Evolutionary conservation across 164 flowering plant genomes (phyloP).

Genomic region (Platanus orientalis): DNA sequence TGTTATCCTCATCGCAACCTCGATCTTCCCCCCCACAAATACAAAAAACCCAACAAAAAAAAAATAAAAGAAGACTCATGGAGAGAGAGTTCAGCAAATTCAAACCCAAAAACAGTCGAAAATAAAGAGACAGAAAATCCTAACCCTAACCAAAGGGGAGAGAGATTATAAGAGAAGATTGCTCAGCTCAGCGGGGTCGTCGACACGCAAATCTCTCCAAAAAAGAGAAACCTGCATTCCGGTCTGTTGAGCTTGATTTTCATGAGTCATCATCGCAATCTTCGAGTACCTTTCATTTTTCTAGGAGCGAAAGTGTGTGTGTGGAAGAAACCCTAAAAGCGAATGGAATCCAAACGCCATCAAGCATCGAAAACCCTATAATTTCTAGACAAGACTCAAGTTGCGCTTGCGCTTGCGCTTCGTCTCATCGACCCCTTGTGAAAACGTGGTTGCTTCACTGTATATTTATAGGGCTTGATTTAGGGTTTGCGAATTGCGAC

Average conservation of each 20-base stretch:
- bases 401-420: too few relatives aligned
- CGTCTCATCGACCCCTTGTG: too few relatives aligned
- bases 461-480: too few relatives aligned
- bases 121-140: background rate
- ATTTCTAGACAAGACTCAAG: too few relatives aligned
- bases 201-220: constrained; percentile 22
- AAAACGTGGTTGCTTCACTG: too few relatives aligned
- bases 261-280: constrained; percentile 20
- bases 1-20: constrained; percentile 25
- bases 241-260: constrained; percentile 48
- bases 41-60: background rate
- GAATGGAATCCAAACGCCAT: background rate
- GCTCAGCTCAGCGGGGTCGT: constrained; percentile 27
- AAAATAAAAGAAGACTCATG: background rate
- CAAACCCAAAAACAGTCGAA: background rate
- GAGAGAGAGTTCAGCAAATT: background rate
- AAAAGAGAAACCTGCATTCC: constrained; percentile 29
- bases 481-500: too few relatives aligned
- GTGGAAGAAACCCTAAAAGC: too few relatives aligned
- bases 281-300: background rate
- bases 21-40: background rate
- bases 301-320: too few relatives aligned
- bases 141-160: background rate
- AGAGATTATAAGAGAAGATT: constrained; percentile 3
- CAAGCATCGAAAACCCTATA: background rate